A percentile compares a stretch with the other conserved stretches of the same genome.
phyloP scores from a whole-genome alignment of 2,329 filamentous ascomycete genomes.

The Diaporthe nobilis region DNA sequence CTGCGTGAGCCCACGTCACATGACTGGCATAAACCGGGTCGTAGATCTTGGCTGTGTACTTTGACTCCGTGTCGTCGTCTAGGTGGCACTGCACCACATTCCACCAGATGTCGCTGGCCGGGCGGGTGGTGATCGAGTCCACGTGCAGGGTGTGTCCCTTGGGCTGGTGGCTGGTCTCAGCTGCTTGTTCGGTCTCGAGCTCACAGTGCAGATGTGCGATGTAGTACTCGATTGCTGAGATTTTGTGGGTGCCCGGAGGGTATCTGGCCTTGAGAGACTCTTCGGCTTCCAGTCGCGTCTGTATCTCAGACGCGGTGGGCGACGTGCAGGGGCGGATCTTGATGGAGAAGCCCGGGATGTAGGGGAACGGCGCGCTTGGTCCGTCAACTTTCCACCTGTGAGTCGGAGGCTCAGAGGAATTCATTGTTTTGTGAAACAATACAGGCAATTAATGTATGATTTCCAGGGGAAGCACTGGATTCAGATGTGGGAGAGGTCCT shows the following conservation, averaged over 20 bases:
- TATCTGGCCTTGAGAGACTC: not conserved
- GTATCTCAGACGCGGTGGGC: not conserved
- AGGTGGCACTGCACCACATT: not conserved
- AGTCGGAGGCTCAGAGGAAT: not conserved
- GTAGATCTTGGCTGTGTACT: slow-evolving; percentile 10
- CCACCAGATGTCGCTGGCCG: not conserved
- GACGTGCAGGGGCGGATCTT: not conserved
- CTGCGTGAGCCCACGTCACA: not conserved
- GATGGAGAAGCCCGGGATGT: not conserved
- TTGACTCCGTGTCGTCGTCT: not conserved
- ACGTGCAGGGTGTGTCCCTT: not conserved
- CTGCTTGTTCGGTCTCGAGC: not conserved
- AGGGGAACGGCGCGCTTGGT: slow-evolving; percentile 8
- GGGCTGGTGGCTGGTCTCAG: not conserved
- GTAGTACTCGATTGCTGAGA: not conserved
- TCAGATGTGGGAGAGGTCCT: not conserved
- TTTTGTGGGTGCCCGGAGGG: not conserved
- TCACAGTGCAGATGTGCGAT: not conserved
- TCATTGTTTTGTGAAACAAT: not conserved
- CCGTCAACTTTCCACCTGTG: not conserved
- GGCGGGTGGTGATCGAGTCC: not conserved
- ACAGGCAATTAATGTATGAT: not conserved
- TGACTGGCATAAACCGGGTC: slow-evolving; percentile 1
- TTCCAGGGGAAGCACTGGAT: not conserved
- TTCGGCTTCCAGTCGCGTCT: not conserved